These are phyloP conservation scores for Pelargonium myrrhifolium DNA, from an alignment of 441 rosid species.

Conservation along the genomic window DNA sequence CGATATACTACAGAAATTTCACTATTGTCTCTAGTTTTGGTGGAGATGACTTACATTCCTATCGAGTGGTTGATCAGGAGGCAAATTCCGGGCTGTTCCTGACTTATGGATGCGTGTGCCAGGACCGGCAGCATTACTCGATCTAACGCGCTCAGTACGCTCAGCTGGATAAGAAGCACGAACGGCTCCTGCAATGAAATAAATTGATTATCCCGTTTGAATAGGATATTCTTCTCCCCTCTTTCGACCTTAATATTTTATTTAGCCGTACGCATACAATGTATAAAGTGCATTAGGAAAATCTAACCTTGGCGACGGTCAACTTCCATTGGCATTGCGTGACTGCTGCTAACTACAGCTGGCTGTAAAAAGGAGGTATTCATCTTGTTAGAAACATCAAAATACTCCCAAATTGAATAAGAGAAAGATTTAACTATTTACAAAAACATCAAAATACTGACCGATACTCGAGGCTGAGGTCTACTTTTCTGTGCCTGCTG, in stretches of 20 bases:
- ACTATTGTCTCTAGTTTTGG: not conserved
- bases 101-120: conserved; percentile 57
- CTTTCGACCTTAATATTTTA: not conserved
- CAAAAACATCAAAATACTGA: no score
- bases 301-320: conserved; percentile 67
- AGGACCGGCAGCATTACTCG: conserved; percentile 43
- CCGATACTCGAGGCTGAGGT: conserved; percentile 43
- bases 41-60: conserved; percentile 49
- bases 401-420: conserved; percentile 3
- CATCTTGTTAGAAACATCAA: conserved; percentile 13
- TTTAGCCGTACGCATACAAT: not conserved
- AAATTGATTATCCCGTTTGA: not conserved
- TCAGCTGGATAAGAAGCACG: conserved; percentile 48
- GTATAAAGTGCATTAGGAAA: conserved; percentile 12
- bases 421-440: no score
- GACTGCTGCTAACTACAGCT: conserved; percentile 52
- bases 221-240: not conserved
- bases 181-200: conserved; percentile 46
- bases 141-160: conserved; percentile 37
- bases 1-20: not conserved
- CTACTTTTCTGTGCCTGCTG: conserved; percentile 67
- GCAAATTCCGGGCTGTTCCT: conserved; percentile 44
- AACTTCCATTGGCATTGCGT: conserved; percentile 40
- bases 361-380: conserved; percentile 33
- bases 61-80: conserved; percentile 41